Base-by-base conservation (phyloP, 139 green algal species). In the Axilococcus clingmanii region DNA sequence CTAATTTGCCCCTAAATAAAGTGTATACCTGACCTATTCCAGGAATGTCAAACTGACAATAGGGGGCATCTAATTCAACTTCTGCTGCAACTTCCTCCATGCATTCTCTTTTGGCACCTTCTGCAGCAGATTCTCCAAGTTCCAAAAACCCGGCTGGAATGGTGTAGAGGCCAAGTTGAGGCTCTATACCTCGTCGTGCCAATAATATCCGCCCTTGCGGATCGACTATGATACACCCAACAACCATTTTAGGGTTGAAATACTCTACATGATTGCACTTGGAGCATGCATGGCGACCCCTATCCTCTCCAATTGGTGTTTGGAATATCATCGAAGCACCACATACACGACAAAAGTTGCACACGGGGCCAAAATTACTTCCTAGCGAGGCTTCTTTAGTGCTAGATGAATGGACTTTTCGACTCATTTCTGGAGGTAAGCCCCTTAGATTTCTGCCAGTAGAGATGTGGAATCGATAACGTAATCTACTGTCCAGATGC, bases 131-230 rank as follows among this genome's bases (percentile, higher is more conserved):
- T 49, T 92, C 82, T 0, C 53, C 56, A 17, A 87, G 40, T 52
- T 94, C 84, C 74, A 94, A 69, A 63, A 76, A 96, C 2, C 88
- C 88, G 17, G 85, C 88, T 7, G 85, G 85, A 7, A 94, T 17
- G 0, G 83, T 93, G 89, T 89, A 96, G 24, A 77, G 42, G 6
- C 86, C 86, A 0, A 53, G 62, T 62, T 91, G 94, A 1, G 88
- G 88, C 53, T 93, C 75, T 36, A 96, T 96, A 11, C 59, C 85
- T 12, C 71, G 58, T 14, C 52, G 70, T 60, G 79, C 90, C 36
- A 96, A 66, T 46, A 97, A 66, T 19, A 96, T 65, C 42, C 74
- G 65, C 27, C 76, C 28, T 23, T 85, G 55, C 33, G 92, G 80
- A 65, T 90, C 77, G 8, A 38, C 33, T 38, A 91, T 76, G 11